phyloP scores from a whole-genome alignment of 2,329 filamentous ascomycete genomes.

The Nothophoma quercina region DNA sequence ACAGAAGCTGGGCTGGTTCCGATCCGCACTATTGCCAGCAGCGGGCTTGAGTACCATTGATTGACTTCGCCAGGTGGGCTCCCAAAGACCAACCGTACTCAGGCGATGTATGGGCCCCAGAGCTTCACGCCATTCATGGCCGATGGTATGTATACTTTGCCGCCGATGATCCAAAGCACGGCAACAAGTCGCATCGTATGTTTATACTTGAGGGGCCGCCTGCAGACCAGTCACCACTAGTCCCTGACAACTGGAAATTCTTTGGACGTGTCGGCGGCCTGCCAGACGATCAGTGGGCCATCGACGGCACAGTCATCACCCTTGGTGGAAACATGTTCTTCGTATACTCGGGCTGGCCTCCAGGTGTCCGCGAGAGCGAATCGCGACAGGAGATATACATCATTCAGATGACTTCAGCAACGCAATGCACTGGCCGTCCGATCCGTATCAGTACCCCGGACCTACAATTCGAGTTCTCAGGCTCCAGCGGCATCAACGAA shows the following conservation, averaged over 20 bases:
- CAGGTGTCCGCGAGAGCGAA: slow-evolving; percentile 46
- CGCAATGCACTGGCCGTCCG: slow-evolving; percentile 45
- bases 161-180: slow-evolving; percentile 51
- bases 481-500: slow-evolving; percentile 55
- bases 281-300: slow-evolving; percentile 55
- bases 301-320: slow-evolving; percentile 56
- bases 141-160: slow-evolving; percentile 64
- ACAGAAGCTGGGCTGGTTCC: too few species aligned
- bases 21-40: too few species aligned
- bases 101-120: slow-evolving; percentile 63
- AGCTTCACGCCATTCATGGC: slow-evolving; percentile 60
- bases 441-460: slow-evolving; percentile 52
- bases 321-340: slow-evolving; percentile 51
- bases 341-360: slow-evolving; percentile 57
- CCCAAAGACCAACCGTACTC: slow-evolving; percentile 53
- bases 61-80: slow-evolving; percentile 39
- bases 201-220: slow-evolving; percentile 55
- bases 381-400: slow-evolving; percentile 56
- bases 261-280: slow-evolving; percentile 52
- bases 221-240: slow-evolving; percentile 37
- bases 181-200: slow-evolving; percentile 56
- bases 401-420: slow-evolving; percentile 48
- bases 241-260: slow-evolving; percentile 50
- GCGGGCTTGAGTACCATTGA: too few species aligned
- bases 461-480: slow-evolving; percentile 51